These are phyloP conservation scores for Bathelium albidoporum DNA, from an alignment of 495 filamentous ascomycete genomes.

Conservation along the genomic window DNA sequence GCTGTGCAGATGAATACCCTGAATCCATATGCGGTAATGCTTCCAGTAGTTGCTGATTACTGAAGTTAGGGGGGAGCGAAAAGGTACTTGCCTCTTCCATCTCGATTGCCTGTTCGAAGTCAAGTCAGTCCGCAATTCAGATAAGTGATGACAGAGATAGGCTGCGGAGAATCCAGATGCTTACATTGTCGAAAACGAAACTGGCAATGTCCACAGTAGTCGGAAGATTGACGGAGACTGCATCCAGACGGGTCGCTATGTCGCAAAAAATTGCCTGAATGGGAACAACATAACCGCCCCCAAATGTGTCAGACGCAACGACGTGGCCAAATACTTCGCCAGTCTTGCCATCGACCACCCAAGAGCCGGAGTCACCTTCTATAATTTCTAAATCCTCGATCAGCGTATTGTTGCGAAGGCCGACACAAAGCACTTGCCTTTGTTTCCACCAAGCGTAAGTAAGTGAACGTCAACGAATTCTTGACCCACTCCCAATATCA, in stretches of 20 bases:
- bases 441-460: not conserved
- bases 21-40: too few species aligned
- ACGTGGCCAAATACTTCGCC: conserved; percentile 22
- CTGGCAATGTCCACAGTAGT: not conserved
- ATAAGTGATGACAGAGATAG: not conserved
- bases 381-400: not conserved
- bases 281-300: conserved; percentile 18
- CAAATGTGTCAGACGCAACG: conserved; percentile 21
- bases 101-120: not conserved
- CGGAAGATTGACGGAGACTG: not conserved
- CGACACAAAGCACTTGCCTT: not conserved
- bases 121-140: not conserved
- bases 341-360: conserved; percentile 17
- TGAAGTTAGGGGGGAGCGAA: too few species aligned
- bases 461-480: not conserved
- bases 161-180: not conserved
- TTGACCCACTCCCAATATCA: not conserved
- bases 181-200: not conserved
- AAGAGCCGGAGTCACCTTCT: conserved; percentile 21
- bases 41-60: too few species aligned
- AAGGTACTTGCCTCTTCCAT: too few species aligned
- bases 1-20: too few species aligned
- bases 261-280: not conserved
- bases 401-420: not conserved
- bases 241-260: not conserved